phyloP scores from a whole-genome alignment of 352 stramenopile genomes.

The Lagenidium sp. region DNA sequence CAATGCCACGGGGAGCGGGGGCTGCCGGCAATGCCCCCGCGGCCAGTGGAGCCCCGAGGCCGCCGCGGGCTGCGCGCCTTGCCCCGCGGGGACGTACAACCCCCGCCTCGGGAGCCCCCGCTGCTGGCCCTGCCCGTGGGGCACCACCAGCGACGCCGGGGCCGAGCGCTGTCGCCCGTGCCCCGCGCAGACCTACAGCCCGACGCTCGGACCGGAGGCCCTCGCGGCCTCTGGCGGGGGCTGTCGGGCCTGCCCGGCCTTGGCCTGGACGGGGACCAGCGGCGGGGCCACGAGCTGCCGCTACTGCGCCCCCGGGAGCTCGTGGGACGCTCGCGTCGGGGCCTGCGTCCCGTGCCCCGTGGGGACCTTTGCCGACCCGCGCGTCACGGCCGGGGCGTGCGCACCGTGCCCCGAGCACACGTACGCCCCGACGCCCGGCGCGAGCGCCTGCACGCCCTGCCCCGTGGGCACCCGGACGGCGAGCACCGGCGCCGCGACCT shows the following conservation, averaged over 20 bases:
- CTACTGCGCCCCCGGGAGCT: slow-evolving; percentile 1
- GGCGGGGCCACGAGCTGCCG: background rate
- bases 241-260: slow-evolving; percentile 19
- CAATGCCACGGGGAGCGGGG: slow-evolving; percentile 28
- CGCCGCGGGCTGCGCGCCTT: slow-evolving; percentile 26
- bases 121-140: slow-evolving; percentile 43
- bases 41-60: slow-evolving; percentile 33
- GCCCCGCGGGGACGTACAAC: slow-evolving; percentile 32
- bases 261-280: background rate
- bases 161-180: slow-evolving; percentile 27
- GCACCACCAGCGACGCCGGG: slow-evolving; percentile 45
- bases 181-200: slow-evolving; percentile 38
- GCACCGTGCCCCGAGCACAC: slow-evolving; percentile 28
- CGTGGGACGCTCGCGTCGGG: background rate
- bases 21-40: slow-evolving; percentile 25
- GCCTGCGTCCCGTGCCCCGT: slow-evolving; percentile 30
- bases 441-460: slow-evolving; percentile 3
- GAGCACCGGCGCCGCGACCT: slow-evolving; percentile 10
- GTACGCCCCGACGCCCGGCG: slow-evolving; percentile 15
- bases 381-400: slow-evolving; percentile 26
- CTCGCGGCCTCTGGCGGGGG: too few species aligned
- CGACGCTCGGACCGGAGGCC: slow-evolving; percentile 10
- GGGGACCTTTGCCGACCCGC: slow-evolving; percentile 26
- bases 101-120: slow-evolving; percentile 22
- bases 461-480: slow-evolving; percentile 21